These are phyloP conservation scores for Clavariopsis aquatica DNA, from an alignment of 495 filamentous ascomycete species.

Conservation along the genomic window DNA sequence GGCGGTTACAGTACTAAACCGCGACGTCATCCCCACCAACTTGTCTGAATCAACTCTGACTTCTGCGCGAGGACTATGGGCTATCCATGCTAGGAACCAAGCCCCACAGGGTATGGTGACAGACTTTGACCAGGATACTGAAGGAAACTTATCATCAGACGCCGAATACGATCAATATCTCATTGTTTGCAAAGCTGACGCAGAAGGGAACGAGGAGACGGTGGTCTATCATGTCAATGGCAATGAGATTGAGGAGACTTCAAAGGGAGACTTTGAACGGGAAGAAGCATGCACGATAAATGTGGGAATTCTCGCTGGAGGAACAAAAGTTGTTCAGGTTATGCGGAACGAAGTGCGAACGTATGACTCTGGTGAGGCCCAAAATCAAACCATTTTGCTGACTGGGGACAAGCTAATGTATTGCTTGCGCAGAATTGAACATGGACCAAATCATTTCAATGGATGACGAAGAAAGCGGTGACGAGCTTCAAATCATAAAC, in stretches of 20 bases:
- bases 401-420: neutral
- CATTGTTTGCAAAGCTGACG: conserved; percentile 63
- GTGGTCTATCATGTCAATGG: conserved; percentile 61
- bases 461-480: conserved; percentile 80
- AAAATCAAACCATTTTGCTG: neutral
- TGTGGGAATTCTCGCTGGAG: conserved; percentile 71
- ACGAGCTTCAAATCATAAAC: conserved; percentile 69
- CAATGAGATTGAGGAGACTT: conserved; percentile 64
- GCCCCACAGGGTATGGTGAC: conserved; percentile 57
- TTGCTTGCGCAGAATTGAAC: conserved; percentile 59
- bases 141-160: conserved; percentile 41
- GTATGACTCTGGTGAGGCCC: conserved; percentile 77
- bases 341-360: conserved; percentile 78
- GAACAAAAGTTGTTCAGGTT: conserved; percentile 79
- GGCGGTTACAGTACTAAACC: conserved; percentile 71
- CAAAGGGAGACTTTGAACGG: conserved; percentile 81
- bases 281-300: conserved; percentile 82
- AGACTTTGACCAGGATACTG: conserved; percentile 50
- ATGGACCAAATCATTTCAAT: conserved; percentile 88
- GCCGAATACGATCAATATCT: conserved; percentile 68
- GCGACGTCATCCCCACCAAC: conserved; percentile 67
- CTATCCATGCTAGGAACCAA: conserved; percentile 61
- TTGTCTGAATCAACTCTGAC: conserved; percentile 63
- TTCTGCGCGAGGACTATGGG: conserved; percentile 64
- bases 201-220: conserved; percentile 57